Conservation (phyloP, 2,329 filamentous ascomycete species). For the Penicillium freii region DNA sequence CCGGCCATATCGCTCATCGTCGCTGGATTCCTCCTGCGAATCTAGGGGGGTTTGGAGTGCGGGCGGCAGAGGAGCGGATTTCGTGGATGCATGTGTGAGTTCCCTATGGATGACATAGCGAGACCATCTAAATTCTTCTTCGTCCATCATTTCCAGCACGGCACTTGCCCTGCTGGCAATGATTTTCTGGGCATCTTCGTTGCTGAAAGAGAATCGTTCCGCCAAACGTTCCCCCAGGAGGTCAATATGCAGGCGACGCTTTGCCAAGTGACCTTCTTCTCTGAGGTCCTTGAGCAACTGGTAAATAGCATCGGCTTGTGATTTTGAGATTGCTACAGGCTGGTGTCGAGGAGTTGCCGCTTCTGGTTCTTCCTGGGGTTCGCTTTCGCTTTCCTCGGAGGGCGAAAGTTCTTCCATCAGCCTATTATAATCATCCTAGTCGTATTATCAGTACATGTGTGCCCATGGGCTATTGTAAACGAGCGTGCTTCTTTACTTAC, state of each 20-base stretch:
- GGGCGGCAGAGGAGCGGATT: conserved; percentile 27
- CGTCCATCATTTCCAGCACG: conserved; percentile 39
- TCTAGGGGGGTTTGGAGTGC: conserved; percentile 37
- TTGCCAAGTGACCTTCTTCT: conserved; percentile 42
- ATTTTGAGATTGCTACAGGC: conserved; percentile 28
- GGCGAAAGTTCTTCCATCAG: conserved; percentile 29
- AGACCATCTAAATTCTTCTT: conserved; percentile 43
- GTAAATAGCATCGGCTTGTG: conserved; percentile 40
- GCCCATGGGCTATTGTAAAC: not conserved
- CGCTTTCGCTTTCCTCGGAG: conserved; percentile 18
- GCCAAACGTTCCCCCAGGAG: conserved; percentile 35
- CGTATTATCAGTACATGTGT: not conserved
- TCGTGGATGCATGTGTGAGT: conserved; percentile 33
- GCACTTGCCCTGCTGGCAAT: conserved; percentile 33
- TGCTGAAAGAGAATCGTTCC: conserved; percentile 29
- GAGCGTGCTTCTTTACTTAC: conserved; percentile 27
- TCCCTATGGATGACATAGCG: conserved; percentile 44
- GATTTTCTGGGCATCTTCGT: conserved; percentile 39
- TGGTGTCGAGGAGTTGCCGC: conserved; percentile 26
- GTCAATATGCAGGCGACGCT: conserved; percentile 41
- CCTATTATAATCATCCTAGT: conserved; percentile 36
- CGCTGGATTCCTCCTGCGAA: conserved; percentile 35
- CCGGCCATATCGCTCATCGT: conserved; percentile 33
- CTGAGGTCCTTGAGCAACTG: conserved; percentile 40
- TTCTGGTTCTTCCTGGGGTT: conserved; percentile 21